Conservation (phyloP, 2,329 filamentous ascomycete genomes). For the Sporothrix globosa region DNA sequence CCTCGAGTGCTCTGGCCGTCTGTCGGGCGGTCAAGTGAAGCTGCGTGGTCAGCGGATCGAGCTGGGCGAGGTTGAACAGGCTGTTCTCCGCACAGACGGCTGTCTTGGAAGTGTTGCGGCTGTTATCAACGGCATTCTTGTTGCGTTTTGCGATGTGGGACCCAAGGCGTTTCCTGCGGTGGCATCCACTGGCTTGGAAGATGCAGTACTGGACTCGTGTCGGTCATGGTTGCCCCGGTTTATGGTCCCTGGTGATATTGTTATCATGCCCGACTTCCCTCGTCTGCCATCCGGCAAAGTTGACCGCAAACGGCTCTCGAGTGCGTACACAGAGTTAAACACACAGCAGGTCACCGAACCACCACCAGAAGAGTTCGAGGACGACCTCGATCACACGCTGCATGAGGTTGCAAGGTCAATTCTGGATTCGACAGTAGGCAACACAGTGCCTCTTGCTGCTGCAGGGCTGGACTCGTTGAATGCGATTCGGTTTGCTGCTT, state of each 20-base stretch:
- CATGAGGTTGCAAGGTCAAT: conserved; percentile 42
- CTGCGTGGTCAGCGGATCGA: conserved; percentile 82
- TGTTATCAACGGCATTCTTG: conserved; percentile 68
- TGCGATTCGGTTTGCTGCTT: conserved; percentile 61
- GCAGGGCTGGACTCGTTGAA: conserved; percentile 49
- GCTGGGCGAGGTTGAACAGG: conserved; percentile 76
- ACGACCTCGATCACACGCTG: conserved; percentile 44
- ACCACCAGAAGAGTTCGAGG: conserved; percentile 34
- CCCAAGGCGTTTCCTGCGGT: conserved; percentile 35
- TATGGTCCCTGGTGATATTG: conserved; percentile 79
- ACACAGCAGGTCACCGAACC: background rate
- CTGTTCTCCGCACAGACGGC: conserved; percentile 61
- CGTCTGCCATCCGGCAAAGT: conserved; percentile 82
- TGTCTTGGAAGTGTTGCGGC: conserved; percentile 69
- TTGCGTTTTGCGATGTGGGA: conserved; percentile 67
- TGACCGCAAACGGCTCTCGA: conserved; percentile 67
- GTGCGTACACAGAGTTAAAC: conserved; percentile 50
- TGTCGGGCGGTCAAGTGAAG: conserved; percentile 82
- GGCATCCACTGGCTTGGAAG: conserved; percentile 42
- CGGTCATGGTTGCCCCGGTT: conserved; percentile 75
- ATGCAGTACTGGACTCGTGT: conserved; percentile 62
- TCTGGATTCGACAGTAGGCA: conserved; percentile 40
- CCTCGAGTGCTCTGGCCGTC: conserved; percentile 81
- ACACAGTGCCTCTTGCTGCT: conserved; percentile 41
- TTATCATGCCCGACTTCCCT: conserved; percentile 67